Evolutionary conservation across 2,329 filamentous ascomycete genomes (phyloP).

Genomic region (Malbranchea cinnamomea): DNA sequence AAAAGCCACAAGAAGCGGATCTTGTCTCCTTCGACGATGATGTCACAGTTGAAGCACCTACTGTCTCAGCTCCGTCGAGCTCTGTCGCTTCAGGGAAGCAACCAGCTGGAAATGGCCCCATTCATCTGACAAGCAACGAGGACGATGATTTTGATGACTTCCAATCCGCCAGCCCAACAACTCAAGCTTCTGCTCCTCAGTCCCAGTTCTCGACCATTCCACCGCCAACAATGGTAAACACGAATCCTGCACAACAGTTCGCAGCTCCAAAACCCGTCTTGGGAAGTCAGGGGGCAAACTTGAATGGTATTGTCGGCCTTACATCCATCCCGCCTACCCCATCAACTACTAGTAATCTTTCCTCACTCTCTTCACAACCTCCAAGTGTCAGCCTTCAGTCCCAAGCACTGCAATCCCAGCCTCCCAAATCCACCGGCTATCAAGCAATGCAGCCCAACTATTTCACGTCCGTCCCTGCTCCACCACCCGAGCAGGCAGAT

Average conservation of each 20-base stretch:
- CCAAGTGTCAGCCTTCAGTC: slow-evolving; percentile 36
- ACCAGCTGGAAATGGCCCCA: slow-evolving; percentile 33
- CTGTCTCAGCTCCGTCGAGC: slow-evolving; percentile 22
- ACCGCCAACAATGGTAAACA: slow-evolving; percentile 31
- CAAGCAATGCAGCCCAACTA: slow-evolving; percentile 81
- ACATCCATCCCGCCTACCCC: slow-evolving; percentile 67
- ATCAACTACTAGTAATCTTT: slow-evolving; percentile 36
- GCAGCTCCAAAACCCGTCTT: slow-evolving; percentile 73
- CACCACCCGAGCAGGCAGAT: slow-evolving; percentile 21
- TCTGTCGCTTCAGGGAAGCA: slow-evolving; percentile 28
- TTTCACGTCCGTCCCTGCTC: slow-evolving; percentile 60
- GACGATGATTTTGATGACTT: slow-evolving; percentile 98
- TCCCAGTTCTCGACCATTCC: slow-evolving; percentile 25
- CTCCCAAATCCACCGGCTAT: slow-evolving; percentile 47
- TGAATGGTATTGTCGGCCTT: slow-evolving; percentile 66
- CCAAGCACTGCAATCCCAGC: slow-evolving; percentile 26
- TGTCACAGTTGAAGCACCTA: slow-evolving; percentile 43
- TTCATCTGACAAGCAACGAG: too few relatives aligned
- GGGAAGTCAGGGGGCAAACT: slow-evolving; percentile 62
- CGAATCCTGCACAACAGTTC: slow-evolving; percentile 45
- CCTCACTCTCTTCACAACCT: slow-evolving; percentile 46
- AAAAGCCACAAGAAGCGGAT: slow-evolving; percentile 79
- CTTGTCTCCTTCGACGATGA: slow-evolving; percentile 75
- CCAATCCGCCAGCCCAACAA: slow-evolving; percentile 59
- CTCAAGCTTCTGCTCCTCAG: slow-evolving; percentile 31